Evolutionary conservation across 2,329 filamentous ascomycete species (phyloP).

Genomic region (Lachnellula hyalina): DNA sequence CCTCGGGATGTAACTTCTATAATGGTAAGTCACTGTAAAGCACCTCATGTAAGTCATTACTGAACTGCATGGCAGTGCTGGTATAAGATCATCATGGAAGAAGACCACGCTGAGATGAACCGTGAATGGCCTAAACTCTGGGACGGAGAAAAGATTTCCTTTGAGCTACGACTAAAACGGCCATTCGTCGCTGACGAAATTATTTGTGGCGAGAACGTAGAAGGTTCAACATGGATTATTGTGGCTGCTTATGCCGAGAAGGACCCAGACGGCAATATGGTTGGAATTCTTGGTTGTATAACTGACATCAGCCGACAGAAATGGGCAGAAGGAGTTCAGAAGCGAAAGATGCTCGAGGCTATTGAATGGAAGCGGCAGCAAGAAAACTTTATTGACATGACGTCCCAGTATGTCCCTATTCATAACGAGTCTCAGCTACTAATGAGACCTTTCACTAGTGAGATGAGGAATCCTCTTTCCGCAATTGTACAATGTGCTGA

Average conservation of each 20-base stretch:
- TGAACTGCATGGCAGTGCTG: conserved; percentile 9
- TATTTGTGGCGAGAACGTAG: conserved; percentile 46
- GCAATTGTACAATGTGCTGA: conserved; percentile 72
- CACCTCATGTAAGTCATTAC: background rate
- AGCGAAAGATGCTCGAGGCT: conserved; percentile 45
- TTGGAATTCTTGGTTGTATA: conserved; percentile 18
- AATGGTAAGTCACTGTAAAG: conserved; percentile 10
- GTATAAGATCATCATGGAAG: conserved; percentile 13
- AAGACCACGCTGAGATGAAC: conserved; percentile 17
- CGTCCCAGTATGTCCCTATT: conserved; percentile 33
- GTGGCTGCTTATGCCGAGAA: conserved; percentile 22
- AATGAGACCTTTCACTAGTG: conserved; percentile 25
- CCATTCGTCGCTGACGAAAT: conserved; percentile 46
- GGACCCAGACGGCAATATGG: conserved; percentile 12
- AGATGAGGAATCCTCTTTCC: conserved; percentile 68
- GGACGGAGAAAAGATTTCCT: conserved; percentile 13
- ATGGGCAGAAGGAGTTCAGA: conserved; percentile 24
- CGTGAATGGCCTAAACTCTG: conserved; percentile 20
- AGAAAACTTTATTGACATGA: conserved; percentile 77
- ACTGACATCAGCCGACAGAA: conserved; percentile 22
- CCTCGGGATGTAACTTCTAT: conserved; percentile 34
- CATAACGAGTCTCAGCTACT: background rate
- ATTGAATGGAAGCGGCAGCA: conserved; percentile 62
- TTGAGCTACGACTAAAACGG: conserved; percentile 24
- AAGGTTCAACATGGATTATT: conserved; percentile 25